These are phyloP conservation scores for Rhizophora apiculata DNA, from an alignment of 345 rosid genomes.

Conservation along the genomic window DNA sequence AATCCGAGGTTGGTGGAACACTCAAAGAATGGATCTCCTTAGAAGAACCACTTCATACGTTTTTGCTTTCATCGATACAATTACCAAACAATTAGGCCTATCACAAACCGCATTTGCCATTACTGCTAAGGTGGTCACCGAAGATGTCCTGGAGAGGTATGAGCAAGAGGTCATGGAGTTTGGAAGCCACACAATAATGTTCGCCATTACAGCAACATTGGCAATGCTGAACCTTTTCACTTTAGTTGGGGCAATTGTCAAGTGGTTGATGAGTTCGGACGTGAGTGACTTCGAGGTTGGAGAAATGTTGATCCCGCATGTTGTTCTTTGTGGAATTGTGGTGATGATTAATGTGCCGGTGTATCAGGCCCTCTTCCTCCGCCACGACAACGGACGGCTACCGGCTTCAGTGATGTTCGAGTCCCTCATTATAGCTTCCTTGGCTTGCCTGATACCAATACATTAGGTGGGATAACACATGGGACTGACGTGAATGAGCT, in stretches of 20 bases:
- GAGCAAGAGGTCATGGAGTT: constrained; percentile 42
- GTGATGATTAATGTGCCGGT: constrained; percentile 29
- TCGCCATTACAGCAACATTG: constrained; percentile 32
- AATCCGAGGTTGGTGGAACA: constrained; percentile 40
- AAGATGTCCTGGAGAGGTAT: constrained; percentile 35
- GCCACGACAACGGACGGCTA: constrained; percentile 32
- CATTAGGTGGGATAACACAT: not conserved
- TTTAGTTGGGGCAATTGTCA: constrained; percentile 16
- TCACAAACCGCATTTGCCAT: constrained; percentile 31
- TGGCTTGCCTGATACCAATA: constrained; percentile 19
- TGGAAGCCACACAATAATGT: constrained; percentile 32
- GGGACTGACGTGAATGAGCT: no score
- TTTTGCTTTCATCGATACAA: constrained; percentile 30
- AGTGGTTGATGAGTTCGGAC: not conserved
- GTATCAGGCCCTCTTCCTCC: constrained; percentile 32
- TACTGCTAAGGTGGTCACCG: constrained; percentile 34
- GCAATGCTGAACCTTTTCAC: constrained; percentile 42
- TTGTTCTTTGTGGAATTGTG: constrained; percentile 27
- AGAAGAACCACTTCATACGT: constrained; percentile 31
- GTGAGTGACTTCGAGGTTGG: not conserved
- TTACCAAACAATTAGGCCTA: constrained; percentile 30
- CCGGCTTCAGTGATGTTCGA: constrained; percentile 27
- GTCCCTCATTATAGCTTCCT: constrained; percentile 31
- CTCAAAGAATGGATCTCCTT: constrained; percentile 33
- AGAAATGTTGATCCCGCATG: constrained; percentile 16